Conservation (phyloP, 2,329 filamentous ascomycete genomes). For the Botrytis medusae region DNA sequence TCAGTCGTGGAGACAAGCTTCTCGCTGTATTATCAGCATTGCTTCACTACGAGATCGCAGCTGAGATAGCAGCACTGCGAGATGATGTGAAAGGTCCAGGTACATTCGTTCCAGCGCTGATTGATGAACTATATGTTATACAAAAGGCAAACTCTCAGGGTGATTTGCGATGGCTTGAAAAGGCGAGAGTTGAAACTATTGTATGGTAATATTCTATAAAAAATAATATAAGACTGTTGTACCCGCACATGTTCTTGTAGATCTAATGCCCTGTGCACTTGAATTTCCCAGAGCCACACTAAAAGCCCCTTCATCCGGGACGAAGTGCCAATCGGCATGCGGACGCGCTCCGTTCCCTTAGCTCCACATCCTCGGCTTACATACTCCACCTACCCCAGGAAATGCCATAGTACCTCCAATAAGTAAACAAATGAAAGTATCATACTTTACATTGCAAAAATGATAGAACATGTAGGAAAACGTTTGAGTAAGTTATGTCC, state of each 20-base stretch:
- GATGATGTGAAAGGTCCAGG: conserved; percentile 74
- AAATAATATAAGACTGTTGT: neutral
- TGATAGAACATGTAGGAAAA: conserved; percentile 15
- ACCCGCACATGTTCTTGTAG: neutral
- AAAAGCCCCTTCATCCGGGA: conserved; percentile 5
- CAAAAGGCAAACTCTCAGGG: conserved; percentile 50
- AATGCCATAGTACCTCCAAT: neutral
- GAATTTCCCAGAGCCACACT: neutral
- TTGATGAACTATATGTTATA: conserved; percentile 66
- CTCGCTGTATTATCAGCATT: conserved; percentile 70
- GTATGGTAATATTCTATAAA: neutral
- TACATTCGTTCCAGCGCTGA: conserved; percentile 79
- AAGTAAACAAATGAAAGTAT: neutral
- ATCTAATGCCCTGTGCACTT: neutral
- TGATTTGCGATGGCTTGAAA: conserved; percentile 52
- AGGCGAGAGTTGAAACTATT: conserved; percentile 50
- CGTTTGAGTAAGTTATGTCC: conserved; percentile 4
- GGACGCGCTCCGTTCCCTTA: neutral
- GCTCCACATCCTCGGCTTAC: conserved; percentile 19
- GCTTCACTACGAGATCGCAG: conserved; percentile 73
- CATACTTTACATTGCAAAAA: neutral
- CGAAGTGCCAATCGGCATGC: neutral
- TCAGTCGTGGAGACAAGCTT: conserved; percentile 62
- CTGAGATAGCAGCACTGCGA: conserved; percentile 62
- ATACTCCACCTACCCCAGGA: conserved; percentile 18